Evolutionary conservation across 164 flowering plant species (phyloP).

Genomic region (Tinospora cordifolia): DNA sequence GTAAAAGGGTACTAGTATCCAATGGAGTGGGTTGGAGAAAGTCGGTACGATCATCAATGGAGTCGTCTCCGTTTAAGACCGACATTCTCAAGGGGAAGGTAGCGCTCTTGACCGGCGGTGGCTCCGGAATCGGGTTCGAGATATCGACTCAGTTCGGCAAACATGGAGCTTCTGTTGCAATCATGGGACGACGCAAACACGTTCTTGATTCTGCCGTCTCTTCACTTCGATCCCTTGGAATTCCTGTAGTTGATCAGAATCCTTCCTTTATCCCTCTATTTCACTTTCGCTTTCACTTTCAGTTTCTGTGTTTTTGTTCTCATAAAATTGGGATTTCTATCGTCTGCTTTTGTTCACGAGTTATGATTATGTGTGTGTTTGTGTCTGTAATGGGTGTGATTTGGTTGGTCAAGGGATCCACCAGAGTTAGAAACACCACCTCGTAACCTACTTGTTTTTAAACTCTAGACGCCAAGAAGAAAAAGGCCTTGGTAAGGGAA

Average conservation of each 20-base stretch:
- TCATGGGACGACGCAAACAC: constrained; percentile 82
- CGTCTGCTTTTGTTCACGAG: no score
- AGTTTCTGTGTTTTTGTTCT: neutral
- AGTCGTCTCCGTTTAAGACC: constrained; percentile 71
- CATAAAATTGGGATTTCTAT: neutral
- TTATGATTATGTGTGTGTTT: neutral
- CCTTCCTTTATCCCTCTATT: no score
- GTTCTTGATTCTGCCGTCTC: constrained; percentile 70
- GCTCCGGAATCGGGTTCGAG: constrained; percentile 82
- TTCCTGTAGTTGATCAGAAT: constrained; percentile 14
- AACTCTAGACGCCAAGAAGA: no score
- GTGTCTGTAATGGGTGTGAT: neutral
- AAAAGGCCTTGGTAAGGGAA: no score
- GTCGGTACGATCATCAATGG: constrained; percentile 32
- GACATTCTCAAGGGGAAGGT: constrained; percentile 66
- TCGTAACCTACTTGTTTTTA: no score
- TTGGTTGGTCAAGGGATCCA: no score
- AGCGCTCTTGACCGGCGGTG: constrained; percentile 78
- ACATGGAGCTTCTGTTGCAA: constrained; percentile 74
- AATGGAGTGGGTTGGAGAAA: neutral
- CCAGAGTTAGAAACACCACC: no score
- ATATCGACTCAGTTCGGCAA: constrained; percentile 61
- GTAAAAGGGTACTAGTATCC: no score
- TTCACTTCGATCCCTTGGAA: constrained; percentile 51
- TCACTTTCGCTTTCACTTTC: constrained; percentile 20